Evolutionary conservation across 768 basidiomycete genomes (phyloP).

Genomic region (Amanita muscaria): DNA sequence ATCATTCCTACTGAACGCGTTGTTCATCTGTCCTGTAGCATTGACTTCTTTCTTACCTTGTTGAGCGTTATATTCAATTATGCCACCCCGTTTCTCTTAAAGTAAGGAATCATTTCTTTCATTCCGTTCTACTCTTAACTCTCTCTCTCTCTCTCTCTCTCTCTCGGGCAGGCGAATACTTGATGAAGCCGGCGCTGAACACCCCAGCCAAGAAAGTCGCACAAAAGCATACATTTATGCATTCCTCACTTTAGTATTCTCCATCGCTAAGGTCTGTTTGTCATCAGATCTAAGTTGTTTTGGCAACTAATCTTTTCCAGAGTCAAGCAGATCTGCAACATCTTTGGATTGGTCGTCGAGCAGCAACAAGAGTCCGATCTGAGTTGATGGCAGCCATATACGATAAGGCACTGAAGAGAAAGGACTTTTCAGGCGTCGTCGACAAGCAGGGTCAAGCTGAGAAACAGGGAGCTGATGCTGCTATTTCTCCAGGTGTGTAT

Average conservation of each 20-base stretch:
- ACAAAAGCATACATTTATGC: constrained; percentile 72
- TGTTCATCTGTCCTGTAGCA: constrained; percentile 18
- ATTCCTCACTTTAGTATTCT: constrained; percentile 58
- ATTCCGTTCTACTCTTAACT: not conserved
- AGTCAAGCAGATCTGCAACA: constrained; percentile 65
- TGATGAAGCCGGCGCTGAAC: constrained; percentile 38
- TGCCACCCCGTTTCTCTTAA: constrained; percentile 77
- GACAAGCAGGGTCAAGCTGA: constrained; percentile 27
- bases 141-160: not conserved
- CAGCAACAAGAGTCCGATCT: constrained; percentile 57
- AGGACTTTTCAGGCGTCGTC: constrained; percentile 74
- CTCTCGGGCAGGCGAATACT: constrained; percentile 38
- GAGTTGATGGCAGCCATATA: constrained; percentile 85
- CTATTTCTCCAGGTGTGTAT: not conserved
- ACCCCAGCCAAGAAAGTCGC: constrained; percentile 40
- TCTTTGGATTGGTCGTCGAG: constrained; percentile 77
- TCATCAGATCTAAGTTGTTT: not conserved
- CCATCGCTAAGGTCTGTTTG: constrained; percentile 40
- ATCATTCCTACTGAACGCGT: not conserved
- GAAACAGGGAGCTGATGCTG: constrained; percentile 1
- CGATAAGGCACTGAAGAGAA: constrained; percentile 78
- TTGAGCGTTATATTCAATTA: constrained; percentile 71
- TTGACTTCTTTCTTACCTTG: constrained; percentile 63
- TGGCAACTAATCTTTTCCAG: constrained; percentile 16
- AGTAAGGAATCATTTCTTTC: too few species aligned